These are phyloP conservation scores for Apostasia ramifera DNA, from an alignment of 106 monocot genomes.

Conservation along the genomic window DNA sequence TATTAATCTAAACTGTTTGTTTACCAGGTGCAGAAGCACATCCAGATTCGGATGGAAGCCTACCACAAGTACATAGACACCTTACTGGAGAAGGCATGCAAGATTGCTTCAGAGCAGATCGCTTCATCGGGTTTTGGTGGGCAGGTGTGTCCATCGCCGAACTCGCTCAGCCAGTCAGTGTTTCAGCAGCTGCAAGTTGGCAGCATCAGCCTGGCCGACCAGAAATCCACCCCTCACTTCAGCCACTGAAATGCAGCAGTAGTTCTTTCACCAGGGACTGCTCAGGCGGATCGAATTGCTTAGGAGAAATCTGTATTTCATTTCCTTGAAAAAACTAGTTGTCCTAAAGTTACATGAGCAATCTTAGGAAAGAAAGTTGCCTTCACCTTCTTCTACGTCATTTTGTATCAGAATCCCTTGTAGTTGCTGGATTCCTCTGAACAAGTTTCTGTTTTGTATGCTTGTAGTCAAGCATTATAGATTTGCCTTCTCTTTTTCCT, in stretches of 20 bases:
- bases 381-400: too few relatives aligned
- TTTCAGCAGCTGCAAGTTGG: conserved; percentile 41
- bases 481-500: too few relatives aligned
- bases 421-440: too few relatives aligned
- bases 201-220: conserved; percentile 23
- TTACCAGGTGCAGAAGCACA: conserved; percentile 85
- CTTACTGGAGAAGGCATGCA: conserved; percentile 73
- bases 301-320: neutral
- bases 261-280: neutral
- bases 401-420: too few relatives aligned
- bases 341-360: neutral
- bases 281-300: neutral
- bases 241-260: conserved; percentile 14
- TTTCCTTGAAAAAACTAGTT: neutral
- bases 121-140: conserved; percentile 30
- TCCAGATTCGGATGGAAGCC: conserved; percentile 82
- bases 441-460: too few relatives aligned
- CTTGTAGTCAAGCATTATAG: too few relatives aligned
- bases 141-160: conserved; percentile 17
- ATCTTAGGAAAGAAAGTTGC: neutral
- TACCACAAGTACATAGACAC: conserved; percentile 77
- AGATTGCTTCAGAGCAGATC: conserved; percentile 84
- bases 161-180: conserved; percentile 32
- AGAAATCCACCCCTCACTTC: conserved; percentile 19
- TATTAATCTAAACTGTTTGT: neutral